Evolutionary conservation across 2,329 filamentous ascomycete genomes (phyloP).

Genomic region (Xylariales sp.): DNA sequence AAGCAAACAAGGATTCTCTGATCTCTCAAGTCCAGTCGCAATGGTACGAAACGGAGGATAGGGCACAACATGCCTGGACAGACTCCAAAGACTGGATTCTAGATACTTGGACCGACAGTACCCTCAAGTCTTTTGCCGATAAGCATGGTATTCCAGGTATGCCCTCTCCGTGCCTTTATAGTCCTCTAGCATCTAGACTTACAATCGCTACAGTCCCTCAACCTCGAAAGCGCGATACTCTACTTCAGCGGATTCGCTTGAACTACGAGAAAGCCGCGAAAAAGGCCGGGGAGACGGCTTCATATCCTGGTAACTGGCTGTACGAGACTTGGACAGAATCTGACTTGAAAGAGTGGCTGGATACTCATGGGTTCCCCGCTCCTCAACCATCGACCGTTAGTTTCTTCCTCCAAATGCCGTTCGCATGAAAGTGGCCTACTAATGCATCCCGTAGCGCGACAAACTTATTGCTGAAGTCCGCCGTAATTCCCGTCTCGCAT

Average conservation of each 20-base stretch:
- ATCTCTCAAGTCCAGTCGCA: slow-evolving; percentile 74
- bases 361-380: slow-evolving; percentile 84
- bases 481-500: slow-evolving; percentile 86
- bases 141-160: slow-evolving; percentile 81
- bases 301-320: slow-evolving; percentile 96
- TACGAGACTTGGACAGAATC: slow-evolving; percentile 93
- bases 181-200: neutral
- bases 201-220: slow-evolving; percentile 70
- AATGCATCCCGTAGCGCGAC: slow-evolving; percentile 68
- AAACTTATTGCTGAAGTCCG: slow-evolving; percentile 89
- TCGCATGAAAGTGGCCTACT: slow-evolving; percentile 24
- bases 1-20: slow-evolving; percentile 75
- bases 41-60: slow-evolving; percentile 85
- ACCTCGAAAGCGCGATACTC: slow-evolving; percentile 84
- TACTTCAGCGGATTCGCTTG: slow-evolving; percentile 80
- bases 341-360: slow-evolving; percentile 93
- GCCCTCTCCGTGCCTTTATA: slow-evolving; percentile 27
- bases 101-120: slow-evolving; percentile 93
- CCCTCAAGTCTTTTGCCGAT: slow-evolving; percentile 93
- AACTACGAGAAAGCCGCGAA: slow-evolving; percentile 84
- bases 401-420: neutral
- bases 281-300: slow-evolving; percentile 76
- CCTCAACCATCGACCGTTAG: slow-evolving; percentile 79
- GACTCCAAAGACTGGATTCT: slow-evolving; percentile 91
- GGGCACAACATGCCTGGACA: slow-evolving; percentile 76